Percentiles rank a stretch among this genome's conserved stretches.
phyloP scores from a whole-genome alignment of 129 eudicot species.

The Pseudognaphalium luteoalbum region DNA sequence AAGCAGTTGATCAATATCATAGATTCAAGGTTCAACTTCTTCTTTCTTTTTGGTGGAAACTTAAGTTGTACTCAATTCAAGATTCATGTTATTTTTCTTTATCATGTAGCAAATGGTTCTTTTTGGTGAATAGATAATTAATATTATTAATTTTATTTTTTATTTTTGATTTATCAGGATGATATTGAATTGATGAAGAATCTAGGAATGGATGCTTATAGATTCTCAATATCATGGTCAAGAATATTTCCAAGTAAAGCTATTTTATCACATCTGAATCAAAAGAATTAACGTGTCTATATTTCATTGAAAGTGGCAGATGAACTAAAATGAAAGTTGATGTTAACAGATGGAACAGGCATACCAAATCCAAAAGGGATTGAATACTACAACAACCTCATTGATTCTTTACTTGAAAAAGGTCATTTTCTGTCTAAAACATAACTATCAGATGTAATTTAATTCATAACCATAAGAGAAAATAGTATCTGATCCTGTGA shows the following conservation, averaged over 20 bases:
- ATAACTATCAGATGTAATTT: not conserved
- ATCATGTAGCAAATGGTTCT: not conserved
- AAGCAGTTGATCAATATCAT: slow-evolving; percentile 95
- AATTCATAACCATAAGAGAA: not conserved
- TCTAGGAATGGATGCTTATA: slow-evolving; percentile 94
- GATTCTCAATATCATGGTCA: slow-evolving; percentile 97
- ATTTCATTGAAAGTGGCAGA: slow-evolving; percentile 2
- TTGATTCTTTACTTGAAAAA: slow-evolving; percentile 76
- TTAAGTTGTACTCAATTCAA: not conserved
- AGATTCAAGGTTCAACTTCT: slow-evolving; percentile 66
- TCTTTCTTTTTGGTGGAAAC: not conserved
- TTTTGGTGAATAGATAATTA: not conserved
- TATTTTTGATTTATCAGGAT: slow-evolving; percentile 33
- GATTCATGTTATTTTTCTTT: slow-evolving; percentile 13
- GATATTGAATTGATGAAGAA: slow-evolving; percentile 93
- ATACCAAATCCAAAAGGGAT: slow-evolving; percentile 81
- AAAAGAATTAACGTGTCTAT: not conserved
- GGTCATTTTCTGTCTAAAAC: slow-evolving; percentile 38
- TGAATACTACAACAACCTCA: slow-evolving; percentile 69
- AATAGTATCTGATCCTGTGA: not conserved
- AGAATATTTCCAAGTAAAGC: slow-evolving; percentile 88
- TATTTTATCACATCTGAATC: slow-evolving; percentile 5
- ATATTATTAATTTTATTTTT: not conserved
- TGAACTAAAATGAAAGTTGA: slow-evolving; percentile 9
- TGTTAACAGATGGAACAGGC: slow-evolving; percentile 87